Percentiles rank a stretch among this genome's conserved stretches.
Evolutionary conservation across 2,329 filamentous ascomycete species (phyloP).

Genomic region (Cladosporium sp.): DNA sequence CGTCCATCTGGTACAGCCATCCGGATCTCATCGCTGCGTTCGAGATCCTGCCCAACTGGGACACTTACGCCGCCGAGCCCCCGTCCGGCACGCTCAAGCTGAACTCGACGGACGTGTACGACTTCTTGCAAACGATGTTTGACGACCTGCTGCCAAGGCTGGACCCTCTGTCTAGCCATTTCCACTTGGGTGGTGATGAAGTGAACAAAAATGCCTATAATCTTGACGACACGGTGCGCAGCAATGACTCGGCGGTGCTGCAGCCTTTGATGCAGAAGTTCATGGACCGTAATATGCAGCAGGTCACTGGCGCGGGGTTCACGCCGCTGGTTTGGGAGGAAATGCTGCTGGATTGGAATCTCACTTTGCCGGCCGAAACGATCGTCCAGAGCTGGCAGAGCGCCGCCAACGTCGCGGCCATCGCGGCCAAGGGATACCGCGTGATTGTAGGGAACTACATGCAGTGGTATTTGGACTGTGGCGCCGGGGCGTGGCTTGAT

Average conservation of each 20-base stretch:
- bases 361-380: conserved; percentile 66
- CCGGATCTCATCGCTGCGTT: conserved; percentile 69
- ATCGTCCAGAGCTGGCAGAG: conserved; percentile 78
- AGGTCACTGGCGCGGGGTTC: conserved; percentile 60
- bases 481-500: conserved; percentile 74
- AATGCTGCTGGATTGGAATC: conserved; percentile 73
- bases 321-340: conserved; percentile 85
- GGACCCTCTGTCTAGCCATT: conserved; percentile 65
- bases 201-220: conserved; percentile 72
- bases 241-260: conserved; percentile 61
- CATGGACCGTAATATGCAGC: conserved; percentile 64
- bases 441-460: conserved; percentile 73
- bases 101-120: conserved; percentile 65
- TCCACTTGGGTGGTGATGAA: conserved; percentile 86
- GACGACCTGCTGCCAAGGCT: conserved; percentile 73
- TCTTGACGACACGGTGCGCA: conserved; percentile 68
- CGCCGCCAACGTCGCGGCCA: conserved; percentile 55
- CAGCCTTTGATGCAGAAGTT: conserved; percentile 75
- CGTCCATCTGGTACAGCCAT: conserved; percentile 60
- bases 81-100: conserved; percentile 66
- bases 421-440: conserved; percentile 62
- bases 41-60: conserved; percentile 51
- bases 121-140: conserved; percentile 69
- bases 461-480: conserved; percentile 74
- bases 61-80: conserved; percentile 51